Conservation (phyloP, 768 basidiomycete genomes). For the Mycena floridula region DNA sequence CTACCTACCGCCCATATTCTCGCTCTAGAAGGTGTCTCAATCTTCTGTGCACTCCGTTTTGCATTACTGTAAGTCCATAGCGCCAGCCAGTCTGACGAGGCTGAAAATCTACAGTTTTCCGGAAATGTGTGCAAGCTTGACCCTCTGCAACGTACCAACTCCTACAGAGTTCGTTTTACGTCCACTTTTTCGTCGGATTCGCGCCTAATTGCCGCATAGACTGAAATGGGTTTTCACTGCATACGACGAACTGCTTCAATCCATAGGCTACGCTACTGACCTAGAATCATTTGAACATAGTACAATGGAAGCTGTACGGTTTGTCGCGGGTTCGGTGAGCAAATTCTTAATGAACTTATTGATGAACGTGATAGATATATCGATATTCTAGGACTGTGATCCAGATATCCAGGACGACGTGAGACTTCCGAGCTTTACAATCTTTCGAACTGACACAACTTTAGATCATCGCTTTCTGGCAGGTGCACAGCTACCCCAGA, state of each 20-base stretch:
- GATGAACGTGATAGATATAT: neutral
- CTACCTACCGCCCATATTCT: conserved; percentile 68
- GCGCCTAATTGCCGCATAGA: conserved; percentile 25
- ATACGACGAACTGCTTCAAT: conserved; percentile 56
- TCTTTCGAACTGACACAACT: neutral
- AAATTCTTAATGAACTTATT: conserved; percentile 7
- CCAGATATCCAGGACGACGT: conserved; percentile 63
- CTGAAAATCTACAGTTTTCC: conserved; percentile 46
- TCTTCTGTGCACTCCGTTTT: conserved; percentile 57
- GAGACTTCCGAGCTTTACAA: no score
- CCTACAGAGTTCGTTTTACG: conserved; percentile 51
- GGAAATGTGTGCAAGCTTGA: conserved; percentile 61
- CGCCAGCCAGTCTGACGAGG: conserved; percentile 10
- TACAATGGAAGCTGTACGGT: conserved; percentile 49
- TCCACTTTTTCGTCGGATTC: neutral
- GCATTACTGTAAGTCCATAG: conserved; percentile 62
- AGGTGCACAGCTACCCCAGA: conserved; percentile 46
- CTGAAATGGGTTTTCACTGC: conserved; percentile 52
- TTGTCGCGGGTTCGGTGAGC: conserved; percentile 53
- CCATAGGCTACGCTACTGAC: conserved; percentile 63
- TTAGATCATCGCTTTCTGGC: conserved; percentile 66
- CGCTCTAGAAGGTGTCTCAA: conserved; percentile 56
- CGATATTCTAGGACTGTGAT: conserved; percentile 36
- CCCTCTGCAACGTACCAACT: conserved; percentile 62
- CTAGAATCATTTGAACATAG: conserved; percentile 63